Percentiles rank a stretch among this genome's conserved stretches.
Conservation (phyloP, 768 basidiomycete species). For the Omphalotus guepiniiformis region DNA sequence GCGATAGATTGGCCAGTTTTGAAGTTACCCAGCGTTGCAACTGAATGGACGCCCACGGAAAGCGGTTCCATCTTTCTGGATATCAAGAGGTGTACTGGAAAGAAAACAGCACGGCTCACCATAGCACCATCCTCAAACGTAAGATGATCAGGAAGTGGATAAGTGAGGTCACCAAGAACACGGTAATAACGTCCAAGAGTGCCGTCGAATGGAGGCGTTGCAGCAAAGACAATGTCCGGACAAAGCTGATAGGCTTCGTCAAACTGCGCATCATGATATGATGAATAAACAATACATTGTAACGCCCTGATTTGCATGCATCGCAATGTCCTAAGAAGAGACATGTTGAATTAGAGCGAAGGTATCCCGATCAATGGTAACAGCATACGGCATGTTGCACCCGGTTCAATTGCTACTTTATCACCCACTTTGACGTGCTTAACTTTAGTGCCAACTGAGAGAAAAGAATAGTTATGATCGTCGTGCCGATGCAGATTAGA, state of each 20-base stretch:
- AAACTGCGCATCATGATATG: no score
- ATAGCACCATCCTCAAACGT: constrained; percentile 93
- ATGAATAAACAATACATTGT: constrained; percentile 50
- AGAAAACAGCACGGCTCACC: constrained; percentile 38
- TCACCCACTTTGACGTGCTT: constrained; percentile 78
- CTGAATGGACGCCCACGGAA: constrained; percentile 87
- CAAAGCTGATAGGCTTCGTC: constrained; percentile 75
- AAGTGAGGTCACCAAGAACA: constrained; percentile 81
- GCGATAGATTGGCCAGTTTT: constrained; percentile 71
- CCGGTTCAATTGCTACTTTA: constrained; percentile 90
- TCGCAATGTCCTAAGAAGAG: constrained; percentile 46
- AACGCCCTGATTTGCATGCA: constrained; percentile 79
- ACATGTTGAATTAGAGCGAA: constrained; percentile 4
- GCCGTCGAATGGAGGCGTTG: constrained; percentile 91
- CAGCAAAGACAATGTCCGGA: constrained; percentile 82
- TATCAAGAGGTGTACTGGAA: neutral
- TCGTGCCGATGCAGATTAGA: no score
- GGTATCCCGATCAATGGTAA: neutral
- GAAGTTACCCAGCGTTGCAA: constrained; percentile 71
- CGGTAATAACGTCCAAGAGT: constrained; percentile 86
- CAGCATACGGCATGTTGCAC: constrained; percentile 68
- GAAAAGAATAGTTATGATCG: no score
- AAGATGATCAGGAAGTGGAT: constrained; percentile 77
- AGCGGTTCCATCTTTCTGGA: constrained; percentile 81
- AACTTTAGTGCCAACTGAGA: constrained; percentile 71